phyloP scores from a whole-genome alignment of 2,329 filamentous ascomycete genomes.

The Talaromyces amestolkiae region DNA sequence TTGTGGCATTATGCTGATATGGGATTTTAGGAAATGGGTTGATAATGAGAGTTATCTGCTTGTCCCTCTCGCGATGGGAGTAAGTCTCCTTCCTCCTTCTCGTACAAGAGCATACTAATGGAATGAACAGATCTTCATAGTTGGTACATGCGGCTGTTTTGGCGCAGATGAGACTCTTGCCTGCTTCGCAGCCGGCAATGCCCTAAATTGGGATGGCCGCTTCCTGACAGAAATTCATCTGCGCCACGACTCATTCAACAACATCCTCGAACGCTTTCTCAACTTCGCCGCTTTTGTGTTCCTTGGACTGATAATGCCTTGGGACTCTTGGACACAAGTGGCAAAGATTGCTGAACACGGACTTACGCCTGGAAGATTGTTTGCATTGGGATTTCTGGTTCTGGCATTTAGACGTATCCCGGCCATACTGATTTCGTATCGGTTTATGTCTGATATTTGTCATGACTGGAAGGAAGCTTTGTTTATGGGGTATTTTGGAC shows the following conservation, averaged over 20 bases:
- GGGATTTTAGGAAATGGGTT: slow-evolving; percentile 50
- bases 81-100: slow-evolving; percentile 24
- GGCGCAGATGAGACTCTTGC: slow-evolving; percentile 61
- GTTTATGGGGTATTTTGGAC: slow-evolving; percentile 59
- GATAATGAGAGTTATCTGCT: slow-evolving; percentile 56
- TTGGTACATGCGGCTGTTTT: slow-evolving; percentile 57
- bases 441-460: slow-evolving; percentile 53
- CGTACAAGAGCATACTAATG: too few species aligned
- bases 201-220: slow-evolving; percentile 62
- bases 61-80: slow-evolving; percentile 52
- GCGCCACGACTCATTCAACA: slow-evolving; percentile 61
- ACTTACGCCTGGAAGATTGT: slow-evolving; percentile 51
- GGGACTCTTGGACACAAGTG: slow-evolving; percentile 55
- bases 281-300: slow-evolving; percentile 63
- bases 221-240: slow-evolving; percentile 56
- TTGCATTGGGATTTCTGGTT: slow-evolving; percentile 54
- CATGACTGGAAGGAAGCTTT: slow-evolving; percentile 58
- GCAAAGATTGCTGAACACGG: slow-evolving; percentile 45
- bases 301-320: slow-evolving; percentile 56
- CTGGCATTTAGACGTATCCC: slow-evolving; percentile 58
- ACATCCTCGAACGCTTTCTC: slow-evolving; percentile 56
- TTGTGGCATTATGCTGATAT: slow-evolving; percentile 18
- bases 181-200: slow-evolving; percentile 60
- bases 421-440: slow-evolving; percentile 54
- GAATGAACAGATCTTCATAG: slow-evolving; percentile 51